Evolutionary conservation across 2,329 filamentous ascomycete genomes (phyloP).

Genomic region (Botrytis deweyae): DNA sequence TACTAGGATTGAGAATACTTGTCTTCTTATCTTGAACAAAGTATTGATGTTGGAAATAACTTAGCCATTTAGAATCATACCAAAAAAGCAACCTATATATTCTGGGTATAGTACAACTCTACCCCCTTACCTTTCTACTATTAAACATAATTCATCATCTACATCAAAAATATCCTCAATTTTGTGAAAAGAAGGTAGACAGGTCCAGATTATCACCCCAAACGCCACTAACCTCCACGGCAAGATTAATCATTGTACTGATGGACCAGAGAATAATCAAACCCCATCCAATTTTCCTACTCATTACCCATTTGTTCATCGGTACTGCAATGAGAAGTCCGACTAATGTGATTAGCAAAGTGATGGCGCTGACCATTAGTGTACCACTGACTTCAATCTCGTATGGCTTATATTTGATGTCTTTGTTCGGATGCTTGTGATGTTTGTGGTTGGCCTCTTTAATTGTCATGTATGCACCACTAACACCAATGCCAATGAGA

Average conservation of each 20-base stretch:
- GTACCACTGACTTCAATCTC: conserved; percentile 81
- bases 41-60: neutral
- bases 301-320: conserved; percentile 82
- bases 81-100: neutral
- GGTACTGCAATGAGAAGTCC: conserved; percentile 79
- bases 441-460: conserved; percentile 65
- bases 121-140: neutral
- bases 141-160: neutral
- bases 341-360: conserved; percentile 75
- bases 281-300: conserved; percentile 74
- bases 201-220: conserved; percentile 25
- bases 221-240: conserved; percentile 68
- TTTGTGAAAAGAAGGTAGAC: conserved; percentile 4
- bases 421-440: conserved; percentile 63
- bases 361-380: conserved; percentile 80
- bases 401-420: conserved; percentile 72
- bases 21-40: neutral
- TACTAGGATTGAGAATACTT: neutral
- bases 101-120: neutral
- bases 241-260: conserved; percentile 78
- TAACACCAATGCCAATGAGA: conserved; percentile 87
- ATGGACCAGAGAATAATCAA: conserved; percentile 78
- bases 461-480: conserved; percentile 84
- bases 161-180: neutral
- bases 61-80: neutral